Evolutionary conservation across 176 grass and related monocot genomes (phyloP).

Genomic region (Thalia dealbata): DNA sequence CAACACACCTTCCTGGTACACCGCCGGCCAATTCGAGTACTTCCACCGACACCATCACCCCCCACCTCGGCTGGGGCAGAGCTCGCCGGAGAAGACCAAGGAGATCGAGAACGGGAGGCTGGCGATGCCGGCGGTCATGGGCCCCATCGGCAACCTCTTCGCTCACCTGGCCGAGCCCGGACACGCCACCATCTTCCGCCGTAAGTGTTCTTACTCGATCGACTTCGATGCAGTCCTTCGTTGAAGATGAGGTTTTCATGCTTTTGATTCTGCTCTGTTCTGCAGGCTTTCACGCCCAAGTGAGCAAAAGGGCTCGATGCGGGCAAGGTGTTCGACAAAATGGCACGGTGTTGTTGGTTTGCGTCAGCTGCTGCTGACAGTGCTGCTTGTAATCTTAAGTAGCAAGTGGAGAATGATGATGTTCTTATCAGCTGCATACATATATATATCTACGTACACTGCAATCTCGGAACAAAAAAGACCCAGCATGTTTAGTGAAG

Average conservation of each 20-base stretch:
- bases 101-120: slow-evolving; percentile 98
- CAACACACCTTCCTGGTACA: slow-evolving; percentile 90
- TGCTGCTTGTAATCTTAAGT: too few relatives aligned
- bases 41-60: slow-evolving; percentile 95
- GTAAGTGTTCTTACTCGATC: slow-evolving; percentile 11
- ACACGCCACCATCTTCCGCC: slow-evolving; percentile 71
- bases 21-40: slow-evolving; percentile 64
- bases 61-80: slow-evolving; percentile 76
- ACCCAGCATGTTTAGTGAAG: too few relatives aligned
- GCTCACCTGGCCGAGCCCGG: slow-evolving; percentile 88
- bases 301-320: slow-evolving; percentile 15
- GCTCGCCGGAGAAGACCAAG: slow-evolving; percentile 67
- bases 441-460: too few relatives aligned
- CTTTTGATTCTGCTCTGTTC: slow-evolving; percentile 5
- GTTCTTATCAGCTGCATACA: too few relatives aligned
- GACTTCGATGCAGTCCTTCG: not conserved
- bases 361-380: too few relatives aligned
- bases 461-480: too few relatives aligned
- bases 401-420: too few relatives aligned
- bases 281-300: slow-evolving; percentile 75
- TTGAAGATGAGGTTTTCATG: not conserved
- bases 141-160: slow-evolving; percentile 94
- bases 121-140: slow-evolving; percentile 96
- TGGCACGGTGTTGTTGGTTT: too few relatives aligned
- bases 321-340: too few relatives aligned